Evolutionary conservation across 192 early-diverging fungal species (phyloP).

Genomic region (Chytriomyces sp.): DNA sequence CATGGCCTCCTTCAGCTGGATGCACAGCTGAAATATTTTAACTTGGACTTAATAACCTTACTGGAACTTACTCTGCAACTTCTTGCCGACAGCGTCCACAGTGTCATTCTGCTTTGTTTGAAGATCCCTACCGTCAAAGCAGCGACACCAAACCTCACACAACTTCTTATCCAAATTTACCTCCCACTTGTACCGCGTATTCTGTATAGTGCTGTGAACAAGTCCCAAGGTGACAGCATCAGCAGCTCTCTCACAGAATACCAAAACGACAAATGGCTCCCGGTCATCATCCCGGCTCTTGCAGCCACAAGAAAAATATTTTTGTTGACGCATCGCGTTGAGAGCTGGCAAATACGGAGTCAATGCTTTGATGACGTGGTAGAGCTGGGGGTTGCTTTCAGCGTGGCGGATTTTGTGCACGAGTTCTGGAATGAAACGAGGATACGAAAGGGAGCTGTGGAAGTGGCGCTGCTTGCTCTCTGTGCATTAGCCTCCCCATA

Average conservation of each 20-base stretch:
- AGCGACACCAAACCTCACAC: neutral
- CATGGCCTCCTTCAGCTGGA: slow-evolving; percentile 16
- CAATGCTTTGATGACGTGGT: neutral
- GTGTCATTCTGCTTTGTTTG: neutral
- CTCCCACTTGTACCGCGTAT: slow-evolving; percentile 3
- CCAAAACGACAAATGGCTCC: slow-evolving; percentile 22
- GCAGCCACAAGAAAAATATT: neutral
- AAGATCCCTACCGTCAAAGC: neutral
- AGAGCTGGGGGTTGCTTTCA: slow-evolving; percentile 11
- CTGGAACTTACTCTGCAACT: slow-evolving; percentile 19
- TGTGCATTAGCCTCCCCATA: neutral
- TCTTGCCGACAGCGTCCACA: neutral
- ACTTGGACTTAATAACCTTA: neutral
- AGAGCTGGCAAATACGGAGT: too few relatives aligned
- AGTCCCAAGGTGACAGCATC: neutral
- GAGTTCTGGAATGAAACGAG: slow-evolving; percentile 7
- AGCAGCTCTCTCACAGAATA: neutral
- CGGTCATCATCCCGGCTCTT: neutral
- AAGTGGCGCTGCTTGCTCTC: neutral
- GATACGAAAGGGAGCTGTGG: neutral
- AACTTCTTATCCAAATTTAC: slow-evolving; percentile 12
- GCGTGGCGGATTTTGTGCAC: slow-evolving; percentile 2
- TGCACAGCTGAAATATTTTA: neutral
- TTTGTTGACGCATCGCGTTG: neutral
- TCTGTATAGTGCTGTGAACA: slow-evolving; percentile 1